Base-by-base conservation (phyloP, 139 green algal species). In the Tetraselmis chui region DNA sequence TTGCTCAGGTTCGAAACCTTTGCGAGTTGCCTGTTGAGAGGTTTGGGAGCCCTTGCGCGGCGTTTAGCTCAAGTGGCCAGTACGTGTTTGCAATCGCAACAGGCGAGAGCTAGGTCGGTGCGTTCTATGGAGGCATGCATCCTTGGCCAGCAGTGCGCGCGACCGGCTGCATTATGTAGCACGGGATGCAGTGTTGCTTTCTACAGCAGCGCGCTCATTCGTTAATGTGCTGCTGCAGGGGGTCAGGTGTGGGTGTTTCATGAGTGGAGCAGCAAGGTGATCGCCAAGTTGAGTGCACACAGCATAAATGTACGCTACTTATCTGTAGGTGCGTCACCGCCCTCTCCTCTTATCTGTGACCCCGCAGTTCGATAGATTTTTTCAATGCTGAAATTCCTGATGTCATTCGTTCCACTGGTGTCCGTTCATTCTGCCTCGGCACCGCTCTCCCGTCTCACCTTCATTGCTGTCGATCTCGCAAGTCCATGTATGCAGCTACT, bases 161-260 rank as follows among this genome's bases (percentile, higher is more conserved):
- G 18, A 5, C 45, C 45, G 45, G 45, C 45, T 67, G 45, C 18
- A 5, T 67, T n/a, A n/a, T n/a, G n/a, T 18, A 18, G 45, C 45
- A 67, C 18, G 45, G 18, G 11, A 67, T 18, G 18, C 45, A 18
- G 45, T 5, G 5, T 67, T 67, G 45, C 45, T 18, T 67, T 18
- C 5, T 5, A 67, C 18, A 18, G 18, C 45, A 67, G 45, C 18
- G 45, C 45, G 45, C 45, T 67, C 45, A 67, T 18, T 67, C 45
- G 45, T 5, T 67, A 18, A 67, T 67, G 11, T 5, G 5, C 45
- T 5, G 11, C 11, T 5, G 18, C 45, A 67, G 45, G 45, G 11
- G 45, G 45, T 5, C 76, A 83, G 30, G 80, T 91, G 32, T 91
- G 78, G 79, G 81, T 92, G 0, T 92, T 91, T 76, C 87, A 92